Evolutionary conservation across 345 rosid species (phyloP), one percentile per base, ranked within the genome.

Genomic region (Carallia brachiata): DNA sequence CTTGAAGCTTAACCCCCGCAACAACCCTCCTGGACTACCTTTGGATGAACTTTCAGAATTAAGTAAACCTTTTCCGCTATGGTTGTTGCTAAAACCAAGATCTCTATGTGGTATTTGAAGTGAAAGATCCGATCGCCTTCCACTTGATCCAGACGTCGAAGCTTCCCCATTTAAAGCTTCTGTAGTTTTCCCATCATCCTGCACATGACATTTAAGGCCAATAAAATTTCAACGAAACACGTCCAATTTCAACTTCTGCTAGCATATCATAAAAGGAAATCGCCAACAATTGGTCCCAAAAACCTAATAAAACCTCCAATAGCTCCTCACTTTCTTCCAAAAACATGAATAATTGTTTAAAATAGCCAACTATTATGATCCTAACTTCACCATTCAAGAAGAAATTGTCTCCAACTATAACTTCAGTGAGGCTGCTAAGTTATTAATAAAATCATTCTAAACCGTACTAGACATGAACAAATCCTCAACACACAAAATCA

Each of bases 1-100:
- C 83, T 90, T 90, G 79, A 91, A 87, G 83, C 98, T 91, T 47
- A 90, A 73, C 50, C 78, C 86, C 61, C 87, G 78, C 59, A 94
- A 78, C 79, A 94, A 77, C 50, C 94, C 86, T 82, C 89, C 82
- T 0, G 85, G 82, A 73, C 80, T 79, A 69, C 83, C 81, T 81
- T 84, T 86, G 57, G 68, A 72, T 54, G 94, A 88, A 70, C 62
- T 69, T 52, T 82, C 87, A 60, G 90, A 79, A 63, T 82, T 84
- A 44, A 88, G 79, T 61, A 79, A 77, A 66, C 86, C 84, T 79
- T 83, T 88, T 66, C 89, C 82, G 70, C 62, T 79, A 32, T 81
- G 59, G 63, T 75, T 71, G 73, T 76, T 61, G 63, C 80, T 77
- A 61, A 94, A 85, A 68, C 84, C 85, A 63, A 63, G 27, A 16